Percentiles rank a stretch among this genome's conserved stretches.
These are phyloP conservation scores for Hypsizygus marmoreus DNA, from an alignment of 768 basidiomycete genomes.

Conservation along the genomic window DNA sequence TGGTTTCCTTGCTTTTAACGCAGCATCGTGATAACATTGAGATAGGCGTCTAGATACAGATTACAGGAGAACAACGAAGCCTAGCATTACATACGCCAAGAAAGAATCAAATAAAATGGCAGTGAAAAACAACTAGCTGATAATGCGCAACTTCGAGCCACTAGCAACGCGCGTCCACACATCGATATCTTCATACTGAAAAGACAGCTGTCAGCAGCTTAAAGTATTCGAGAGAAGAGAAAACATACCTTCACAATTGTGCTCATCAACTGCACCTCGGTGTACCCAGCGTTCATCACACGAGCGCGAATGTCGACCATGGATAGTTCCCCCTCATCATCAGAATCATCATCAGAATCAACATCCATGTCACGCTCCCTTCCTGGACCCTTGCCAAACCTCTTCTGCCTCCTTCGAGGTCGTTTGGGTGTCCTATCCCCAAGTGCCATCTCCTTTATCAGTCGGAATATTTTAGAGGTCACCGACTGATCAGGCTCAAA, in stretches of 20 bases:
- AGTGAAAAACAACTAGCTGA: conserved; percentile 24
- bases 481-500: conserved; percentile 75
- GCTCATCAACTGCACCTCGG: conserved; percentile 87
- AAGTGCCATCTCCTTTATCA: conserved; percentile 85
- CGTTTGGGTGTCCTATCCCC: conserved; percentile 28
- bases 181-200: conserved; percentile 84
- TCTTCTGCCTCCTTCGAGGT: conserved; percentile 45
- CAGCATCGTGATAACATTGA: not conserved
- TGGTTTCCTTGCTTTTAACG: not conserved
- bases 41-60: not conserved
- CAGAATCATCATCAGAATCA: conserved; percentile 69
- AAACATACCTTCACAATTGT: conserved; percentile 74
- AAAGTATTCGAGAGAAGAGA: not conserved
- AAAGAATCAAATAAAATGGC: conserved; percentile 3
- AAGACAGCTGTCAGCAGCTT: conserved; percentile 14
- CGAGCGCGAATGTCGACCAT: conserved; percentile 89
- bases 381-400: conserved; percentile 69
- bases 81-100: not conserved
- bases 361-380: conserved; percentile 71
- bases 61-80: conserved; percentile 2
- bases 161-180: conserved; percentile 84
- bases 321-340: conserved; percentile 69
- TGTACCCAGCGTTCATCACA: conserved; percentile 85
- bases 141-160: conserved; percentile 78
- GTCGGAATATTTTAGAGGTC: conserved; percentile 82